Conservation (phyloP, 164 flowering plant species). For the Euptelea pleiosperma region DNA sequence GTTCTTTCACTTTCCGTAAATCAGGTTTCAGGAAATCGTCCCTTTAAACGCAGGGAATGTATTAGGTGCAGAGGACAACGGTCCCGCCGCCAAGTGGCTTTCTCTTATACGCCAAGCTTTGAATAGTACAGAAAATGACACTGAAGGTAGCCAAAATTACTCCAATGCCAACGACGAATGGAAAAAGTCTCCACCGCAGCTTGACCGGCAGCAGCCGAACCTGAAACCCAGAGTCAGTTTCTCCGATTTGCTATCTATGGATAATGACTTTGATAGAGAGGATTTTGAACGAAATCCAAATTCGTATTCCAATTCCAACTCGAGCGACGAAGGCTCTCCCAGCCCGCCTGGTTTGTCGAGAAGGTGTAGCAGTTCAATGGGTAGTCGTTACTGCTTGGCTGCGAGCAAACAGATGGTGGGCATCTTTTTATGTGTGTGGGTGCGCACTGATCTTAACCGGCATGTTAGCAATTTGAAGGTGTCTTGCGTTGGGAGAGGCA, state of each 20-base stretch:
- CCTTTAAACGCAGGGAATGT: constrained; percentile 91
- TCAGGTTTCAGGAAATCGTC: constrained; percentile 88
- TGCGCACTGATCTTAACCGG: constrained; percentile 50
- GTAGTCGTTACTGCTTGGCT: constrained; percentile 39
- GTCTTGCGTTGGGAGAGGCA: constrained; percentile 83
- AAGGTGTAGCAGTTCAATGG: constrained; percentile 10
- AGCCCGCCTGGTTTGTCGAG: constrained; percentile 11
- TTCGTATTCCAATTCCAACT: constrained; percentile 11
- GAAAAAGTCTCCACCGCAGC: constrained; percentile 7
- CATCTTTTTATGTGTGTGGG: constrained; percentile 76
- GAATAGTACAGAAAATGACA: constrained; percentile 27
- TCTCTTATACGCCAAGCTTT: constrained; percentile 59
- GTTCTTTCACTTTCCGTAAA: not conserved
- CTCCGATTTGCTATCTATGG: constrained; percentile 51
- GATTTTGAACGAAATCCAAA: constrained; percentile 19
- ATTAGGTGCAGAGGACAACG: constrained; percentile 69
- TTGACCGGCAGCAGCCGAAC: constrained; percentile 14
- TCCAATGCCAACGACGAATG: constrained; percentile 6
- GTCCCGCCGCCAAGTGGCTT: constrained; percentile 78
- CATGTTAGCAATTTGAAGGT: constrained; percentile 59
- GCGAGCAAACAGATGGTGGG: constrained; percentile 96
- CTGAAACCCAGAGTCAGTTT: constrained; percentile 47
- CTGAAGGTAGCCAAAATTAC: constrained; percentile 18
- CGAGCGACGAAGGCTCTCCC: constrained; percentile 30
- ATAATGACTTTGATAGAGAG: constrained; percentile 36